phyloP scores from a whole-genome alignment of 148 eudicot species.

The Pouteria glomerata region DNA sequence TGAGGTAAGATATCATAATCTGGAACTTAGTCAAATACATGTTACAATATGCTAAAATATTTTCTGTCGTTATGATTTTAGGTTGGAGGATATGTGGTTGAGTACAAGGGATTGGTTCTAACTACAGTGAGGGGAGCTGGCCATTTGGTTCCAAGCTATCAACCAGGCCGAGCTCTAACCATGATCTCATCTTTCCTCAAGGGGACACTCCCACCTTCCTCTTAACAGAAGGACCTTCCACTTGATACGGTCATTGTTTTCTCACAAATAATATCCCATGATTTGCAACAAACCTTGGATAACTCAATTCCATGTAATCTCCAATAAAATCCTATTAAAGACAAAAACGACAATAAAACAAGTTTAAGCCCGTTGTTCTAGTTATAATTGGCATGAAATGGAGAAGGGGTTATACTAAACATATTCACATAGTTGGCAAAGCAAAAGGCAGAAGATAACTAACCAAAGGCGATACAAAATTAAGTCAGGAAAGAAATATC shows the following conservation, averaged over 20 bases:
- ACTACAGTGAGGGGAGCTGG: constrained; percentile 20
- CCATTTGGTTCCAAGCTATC: constrained; percentile 23
- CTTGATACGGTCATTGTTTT: accelerated
- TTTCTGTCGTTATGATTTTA: not conserved
- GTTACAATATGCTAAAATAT: not conserved
- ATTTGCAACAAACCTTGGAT: too few relatives aligned
- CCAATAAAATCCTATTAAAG: too few relatives aligned
- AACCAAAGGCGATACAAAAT: not conserved
- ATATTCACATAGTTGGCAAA: not conserved
- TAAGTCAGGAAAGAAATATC: not conserved
- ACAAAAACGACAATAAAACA: too few relatives aligned
- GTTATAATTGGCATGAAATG: too few relatives aligned
- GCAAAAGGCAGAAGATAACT: not conserved
- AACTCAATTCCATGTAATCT: too few relatives aligned
- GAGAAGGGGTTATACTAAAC: not conserved
- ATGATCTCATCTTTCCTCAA: constrained; percentile 21
- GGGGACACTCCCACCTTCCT: constrained; percentile 7
- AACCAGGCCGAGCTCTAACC: constrained; percentile 18
- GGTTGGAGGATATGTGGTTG: constrained; percentile 23
- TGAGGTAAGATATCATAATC: constrained; percentile 9
- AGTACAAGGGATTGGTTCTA: constrained; percentile 8
- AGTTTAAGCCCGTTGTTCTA: too few relatives aligned
- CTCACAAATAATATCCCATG: too few relatives aligned
- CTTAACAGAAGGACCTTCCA: not conserved
- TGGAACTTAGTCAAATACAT: not conserved